Conservation (phyloP, 805 yeast species). For the Candida sithepensis region DNA sequence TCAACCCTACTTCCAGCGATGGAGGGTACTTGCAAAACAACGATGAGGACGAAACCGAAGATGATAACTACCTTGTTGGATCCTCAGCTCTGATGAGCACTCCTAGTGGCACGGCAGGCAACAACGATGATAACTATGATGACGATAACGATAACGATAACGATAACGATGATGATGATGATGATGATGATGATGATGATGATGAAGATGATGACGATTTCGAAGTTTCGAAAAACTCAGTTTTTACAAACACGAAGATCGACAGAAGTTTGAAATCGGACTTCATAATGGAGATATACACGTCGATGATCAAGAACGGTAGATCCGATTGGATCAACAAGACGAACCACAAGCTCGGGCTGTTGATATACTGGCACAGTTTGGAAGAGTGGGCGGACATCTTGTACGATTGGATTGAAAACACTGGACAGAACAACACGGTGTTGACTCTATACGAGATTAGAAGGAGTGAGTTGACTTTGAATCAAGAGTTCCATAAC, state of each 20-base stretch:
- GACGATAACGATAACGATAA: not conserved
- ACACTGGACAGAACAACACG: constrained; percentile 72
- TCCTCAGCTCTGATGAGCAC: too few species aligned
- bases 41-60: constrained; percentile 7
- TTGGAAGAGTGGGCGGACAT: constrained; percentile 65
- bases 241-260: constrained; percentile 52
- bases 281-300: constrained; percentile 53
- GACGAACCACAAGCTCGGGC: constrained; percentile 42
- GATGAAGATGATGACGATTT: constrained; percentile 12
- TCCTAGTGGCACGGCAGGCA: too few species aligned
- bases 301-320: constrained; percentile 50
- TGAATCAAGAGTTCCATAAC: constrained; percentile 55
- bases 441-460: constrained; percentile 83
- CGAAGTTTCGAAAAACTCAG: constrained; percentile 12
- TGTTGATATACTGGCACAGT: constrained; percentile 63
- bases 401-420: constrained; percentile 66
- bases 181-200: constrained; percentile 18
- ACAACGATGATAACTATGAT: too few species aligned
- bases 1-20: constrained; percentile 16
- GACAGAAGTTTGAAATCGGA: constrained; percentile 52
- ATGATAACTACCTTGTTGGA: too few species aligned
- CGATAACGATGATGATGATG: constrained; percentile 1
- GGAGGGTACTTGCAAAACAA: constrained; percentile 12
- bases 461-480: constrained; percentile 56
- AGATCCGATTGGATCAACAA: constrained; percentile 54